Evolutionary conservation across 768 basidiomycete genomes (phyloP), one percentile per base, ranked within the genome.

Genomic region (Phylloporus rhodoxanthus): DNA sequence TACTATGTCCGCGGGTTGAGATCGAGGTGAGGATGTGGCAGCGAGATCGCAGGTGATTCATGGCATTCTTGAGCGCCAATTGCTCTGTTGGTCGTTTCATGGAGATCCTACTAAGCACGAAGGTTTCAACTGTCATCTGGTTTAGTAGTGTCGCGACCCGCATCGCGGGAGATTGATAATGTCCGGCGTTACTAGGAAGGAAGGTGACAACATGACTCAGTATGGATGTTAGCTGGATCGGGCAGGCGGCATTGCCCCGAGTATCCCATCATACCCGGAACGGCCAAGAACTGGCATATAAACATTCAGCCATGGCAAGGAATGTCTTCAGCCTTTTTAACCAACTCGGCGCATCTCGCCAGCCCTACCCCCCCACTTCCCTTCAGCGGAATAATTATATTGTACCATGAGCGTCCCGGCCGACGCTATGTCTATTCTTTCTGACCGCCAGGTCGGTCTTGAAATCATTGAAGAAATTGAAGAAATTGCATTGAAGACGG

Each of bases 361-460:
- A 45, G 9, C 25, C 26, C 23, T 23, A 3, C 44, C 38, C 14
- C 42, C 9, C 15, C 10, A 9, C 48, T 45, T 36, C 36, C 43
- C 48, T 17, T 25, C 20, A 44, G 37, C 7, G 48, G 51, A 53
- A 47, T 32, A 19, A 25, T 19, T 1, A 11, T 26, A 19, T 48
- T 53, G 32, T 38, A 3, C 33, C 33, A 61, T 57, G 56, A 29
- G 44, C 43, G 45, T 46, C 55, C 37, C 39, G 39, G 39, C 48
- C 26, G 54, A 62, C 53, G 55, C 51, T 9, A 10, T 3, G 4
- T 39, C 23, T 20, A 10, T 30, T 4, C 4, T 30, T 4, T 30
- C 29, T 13, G 51, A 60, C 56, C 40, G 11, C 53, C n/a, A 64
- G 55, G 38, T 45, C 41, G 33, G 36, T 40, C 57, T 25, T 9